Evolutionary conservation across 163 green algal species (phyloP), one percentile per base, ranked within the genome.

Genomic region (Scenedesmus sp.): DNA sequence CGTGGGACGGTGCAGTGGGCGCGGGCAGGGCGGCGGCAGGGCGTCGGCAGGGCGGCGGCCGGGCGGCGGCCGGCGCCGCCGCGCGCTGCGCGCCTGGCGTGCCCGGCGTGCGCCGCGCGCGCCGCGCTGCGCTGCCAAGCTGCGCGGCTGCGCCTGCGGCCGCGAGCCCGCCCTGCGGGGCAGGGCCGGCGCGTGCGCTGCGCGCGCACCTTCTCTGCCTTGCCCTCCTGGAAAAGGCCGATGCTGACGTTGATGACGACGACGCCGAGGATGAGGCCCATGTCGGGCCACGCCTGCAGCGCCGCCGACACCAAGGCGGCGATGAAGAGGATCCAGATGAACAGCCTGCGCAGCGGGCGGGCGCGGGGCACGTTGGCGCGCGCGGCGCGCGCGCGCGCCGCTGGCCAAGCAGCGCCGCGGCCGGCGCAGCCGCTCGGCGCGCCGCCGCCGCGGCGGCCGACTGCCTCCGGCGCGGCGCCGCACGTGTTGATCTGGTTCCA

Each of bases 401-500:
- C 42, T 31, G n/a, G 6, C 1, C 15, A 24, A 44, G 26, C 22
- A 71, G n/a, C 56, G 20, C 4, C 33, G 11, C 3, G 17, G 58
- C 26, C 7, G 28, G 6, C 5, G 31, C 58, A 67, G 58, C 58
- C 4, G 29, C n/a, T 31, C n/a, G 15, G 24, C 22, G 13, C 29
- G 58, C 28, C 11, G 58, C 58, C 42, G 29, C 28, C 42, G 58
- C 58, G 44, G 6, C 39, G 10, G 7, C 39, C 7, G 39, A 6
- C 7, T 60, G 9, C 7, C 53, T 60, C 53, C 6, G 14, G 22
- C 9, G 22, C 6, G 24, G 53, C 53, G 22, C 5, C 24, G 53
- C 51, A 65, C 50, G 50, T 56, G 74, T 60, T 69, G 10, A 99
- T 98, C 83, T 99, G 96, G 80, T 95, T 89, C 2, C 96, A 81